These are phyloP conservation scores for Arabidopsis hybrid DNA, from an alignment of 441 rosid genomes.

Conservation along the genomic window DNA sequence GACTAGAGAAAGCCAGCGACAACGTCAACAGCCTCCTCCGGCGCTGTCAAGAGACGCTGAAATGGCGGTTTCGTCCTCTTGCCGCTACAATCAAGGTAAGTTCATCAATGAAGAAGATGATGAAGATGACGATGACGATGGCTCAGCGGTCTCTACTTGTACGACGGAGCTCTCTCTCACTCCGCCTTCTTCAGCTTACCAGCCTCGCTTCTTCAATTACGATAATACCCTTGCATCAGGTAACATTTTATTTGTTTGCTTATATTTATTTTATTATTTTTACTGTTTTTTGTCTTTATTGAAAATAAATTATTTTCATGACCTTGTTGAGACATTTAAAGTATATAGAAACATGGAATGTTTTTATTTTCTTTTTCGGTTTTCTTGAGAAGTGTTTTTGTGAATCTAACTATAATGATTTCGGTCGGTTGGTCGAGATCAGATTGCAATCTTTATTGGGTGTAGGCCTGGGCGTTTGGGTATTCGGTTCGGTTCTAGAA, in stretches of 20 bases:
- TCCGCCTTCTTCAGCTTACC: conserved; percentile 32
- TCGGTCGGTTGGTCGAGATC: conserved; percentile 40
- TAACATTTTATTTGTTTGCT: conserved; percentile 17
- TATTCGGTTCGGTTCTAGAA: too few relatives aligned
- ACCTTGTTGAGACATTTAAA: conserved; percentile 22
- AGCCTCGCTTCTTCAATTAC: conserved; percentile 39
- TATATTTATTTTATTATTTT: not conserved
- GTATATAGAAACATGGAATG: conserved; percentile 34
- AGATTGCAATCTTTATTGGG: conserved; percentile 2
- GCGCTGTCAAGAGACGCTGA: conserved; percentile 11
- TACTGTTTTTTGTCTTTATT: conserved; percentile 3
- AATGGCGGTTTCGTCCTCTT: conserved; percentile 31
- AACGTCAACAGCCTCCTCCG: conserved; percentile 24
- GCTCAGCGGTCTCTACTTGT: conserved; percentile 43
- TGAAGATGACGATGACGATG: conserved; percentile 32
- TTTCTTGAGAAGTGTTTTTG: conserved; percentile 36
- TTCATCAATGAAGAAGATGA: conserved; percentile 13
- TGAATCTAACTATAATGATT: conserved; percentile 29
- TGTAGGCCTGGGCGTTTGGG: too few relatives aligned
- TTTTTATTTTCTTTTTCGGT: not conserved
- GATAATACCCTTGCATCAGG: conserved; percentile 39
- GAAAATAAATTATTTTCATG: not conserved
- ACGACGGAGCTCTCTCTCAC: conserved; percentile 48
- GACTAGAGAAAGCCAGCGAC: conserved; percentile 60
- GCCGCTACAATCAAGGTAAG: conserved; percentile 24